Evolutionary conservation across 257 asterid genomes (phyloP).

Genomic region (Solanum stenotomum): DNA sequence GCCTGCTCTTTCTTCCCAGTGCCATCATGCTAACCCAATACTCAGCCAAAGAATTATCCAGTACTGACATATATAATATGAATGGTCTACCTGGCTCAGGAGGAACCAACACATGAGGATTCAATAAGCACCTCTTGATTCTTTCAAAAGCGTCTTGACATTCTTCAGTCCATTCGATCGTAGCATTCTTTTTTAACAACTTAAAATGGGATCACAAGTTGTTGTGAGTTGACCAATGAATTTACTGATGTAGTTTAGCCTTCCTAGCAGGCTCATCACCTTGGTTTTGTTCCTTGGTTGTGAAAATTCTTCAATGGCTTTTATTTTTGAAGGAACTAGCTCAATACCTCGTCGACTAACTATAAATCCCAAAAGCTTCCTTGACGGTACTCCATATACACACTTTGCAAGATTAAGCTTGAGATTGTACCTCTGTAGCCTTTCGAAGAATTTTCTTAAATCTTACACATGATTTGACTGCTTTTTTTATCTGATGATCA

Average conservation of each 20-base stretch:
- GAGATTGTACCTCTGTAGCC: background rate
- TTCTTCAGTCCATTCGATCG: background rate
- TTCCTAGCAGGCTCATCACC: background rate
- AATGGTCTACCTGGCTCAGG: background rate
- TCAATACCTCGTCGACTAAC: background rate
- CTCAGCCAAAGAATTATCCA: background rate
- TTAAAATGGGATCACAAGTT: background rate
- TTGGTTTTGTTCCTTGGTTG: background rate
- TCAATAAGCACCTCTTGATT: background rate
- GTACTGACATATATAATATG: background rate
- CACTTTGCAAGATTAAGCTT: background rate
- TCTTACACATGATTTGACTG: background rate
- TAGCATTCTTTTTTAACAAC: background rate
- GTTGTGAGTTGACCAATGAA: background rate
- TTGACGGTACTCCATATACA: too few species aligned
- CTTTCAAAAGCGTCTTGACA: background rate
- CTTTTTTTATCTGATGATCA: background rate
- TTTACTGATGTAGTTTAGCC: background rate
- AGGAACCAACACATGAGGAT: background rate
- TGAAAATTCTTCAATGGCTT: background rate
- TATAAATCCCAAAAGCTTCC: background rate
- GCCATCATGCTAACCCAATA: background rate
- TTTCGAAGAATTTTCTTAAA: background rate
- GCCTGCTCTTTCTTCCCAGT: background rate
- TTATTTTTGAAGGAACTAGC: background rate